Conservation (phyloP, 2,329 filamentous ascomycete genomes). For the Neonectria coccinea region DNA sequence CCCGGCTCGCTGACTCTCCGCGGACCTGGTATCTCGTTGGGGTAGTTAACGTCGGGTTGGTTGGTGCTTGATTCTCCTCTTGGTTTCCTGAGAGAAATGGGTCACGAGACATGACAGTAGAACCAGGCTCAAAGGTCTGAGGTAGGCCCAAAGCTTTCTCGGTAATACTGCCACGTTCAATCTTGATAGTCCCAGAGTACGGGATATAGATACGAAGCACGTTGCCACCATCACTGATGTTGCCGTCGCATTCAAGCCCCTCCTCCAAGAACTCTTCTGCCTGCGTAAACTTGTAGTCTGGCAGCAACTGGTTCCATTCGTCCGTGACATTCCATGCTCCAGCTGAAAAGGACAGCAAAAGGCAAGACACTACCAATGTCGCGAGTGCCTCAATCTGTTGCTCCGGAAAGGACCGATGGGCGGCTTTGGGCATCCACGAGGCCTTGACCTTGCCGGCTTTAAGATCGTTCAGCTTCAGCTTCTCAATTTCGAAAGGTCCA, state of each 20-base stretch:
- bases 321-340: constrained; percentile 51
- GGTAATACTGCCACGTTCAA: constrained; percentile 34
- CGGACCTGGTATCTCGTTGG: too few species aligned
- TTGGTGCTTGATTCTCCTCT: too few species aligned
- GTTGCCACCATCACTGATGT: constrained; percentile 21
- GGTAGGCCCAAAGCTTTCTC: too few species aligned
- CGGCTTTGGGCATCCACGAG: constrained; percentile 39
- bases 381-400: constrained; percentile 17
- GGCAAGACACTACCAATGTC: neutral
- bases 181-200: constrained; percentile 55
- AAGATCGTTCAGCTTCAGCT: constrained; percentile 36
- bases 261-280: constrained; percentile 56
- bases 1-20: too few species aligned
- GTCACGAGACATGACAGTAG: too few species aligned
- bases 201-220: constrained; percentile 56
- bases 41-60: too few species aligned
- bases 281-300: constrained; percentile 56
- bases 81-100: too few species aligned
- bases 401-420: constrained; percentile 35
- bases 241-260: constrained; percentile 38
- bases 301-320: constrained; percentile 58
- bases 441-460: constrained; percentile 36
- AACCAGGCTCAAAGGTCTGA: too few species aligned
- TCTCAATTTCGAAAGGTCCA: constrained; percentile 36
- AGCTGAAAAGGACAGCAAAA: constrained; percentile 28